Conservation (phyloP, 352 stramenopile genomes). For the Paralagenidium karlingii region DNA sequence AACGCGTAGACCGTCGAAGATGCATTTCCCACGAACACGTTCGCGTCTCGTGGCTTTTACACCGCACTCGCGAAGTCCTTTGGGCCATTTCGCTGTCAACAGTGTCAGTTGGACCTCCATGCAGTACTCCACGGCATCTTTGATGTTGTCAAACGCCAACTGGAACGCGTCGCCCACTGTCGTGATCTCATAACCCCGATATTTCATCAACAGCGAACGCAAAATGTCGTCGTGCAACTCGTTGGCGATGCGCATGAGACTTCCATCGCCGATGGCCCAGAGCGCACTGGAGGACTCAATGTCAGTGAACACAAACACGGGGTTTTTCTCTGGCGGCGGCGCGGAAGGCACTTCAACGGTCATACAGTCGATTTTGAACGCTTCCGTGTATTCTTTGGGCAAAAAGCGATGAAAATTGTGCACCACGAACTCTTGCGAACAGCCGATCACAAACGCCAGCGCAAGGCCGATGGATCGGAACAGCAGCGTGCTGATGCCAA, state of each 20-base stretch:
- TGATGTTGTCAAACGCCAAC: conserved; percentile 36
- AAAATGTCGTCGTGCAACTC: conserved; percentile 50
- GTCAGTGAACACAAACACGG: conserved; percentile 55
- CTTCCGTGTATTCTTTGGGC: conserved; percentile 26
- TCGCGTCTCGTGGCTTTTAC: no score
- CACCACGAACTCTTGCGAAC: conserved; percentile 22
- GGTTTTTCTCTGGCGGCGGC: conserved; percentile 13
- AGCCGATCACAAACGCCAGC: conserved; percentile 22
- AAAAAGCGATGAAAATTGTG: conserved; percentile 18
- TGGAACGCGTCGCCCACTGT: conserved; percentile 42
- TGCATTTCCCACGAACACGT: no score
- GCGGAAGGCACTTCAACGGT: conserved; percentile 26
- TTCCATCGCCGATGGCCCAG: conserved; percentile 19
- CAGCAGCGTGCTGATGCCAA: conserved; percentile 22
- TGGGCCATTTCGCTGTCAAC: conserved; percentile 20
- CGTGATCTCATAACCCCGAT: conserved; percentile 40
- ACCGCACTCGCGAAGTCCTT: conserved; percentile 28
- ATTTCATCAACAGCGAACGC: conserved; percentile 16
- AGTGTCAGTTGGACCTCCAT: conserved; percentile 30
- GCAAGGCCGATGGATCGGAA: conserved; percentile 28
- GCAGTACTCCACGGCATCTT: conserved; percentile 42
- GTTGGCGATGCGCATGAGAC: conserved; percentile 28
- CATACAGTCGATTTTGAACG: no score
- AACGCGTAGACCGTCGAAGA: conserved; percentile 34
- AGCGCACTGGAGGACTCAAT: conserved; percentile 44